Evolutionary conservation across 2,329 filamentous ascomycete species (phyloP).

Genomic region (Byssothecium circinans): DNA sequence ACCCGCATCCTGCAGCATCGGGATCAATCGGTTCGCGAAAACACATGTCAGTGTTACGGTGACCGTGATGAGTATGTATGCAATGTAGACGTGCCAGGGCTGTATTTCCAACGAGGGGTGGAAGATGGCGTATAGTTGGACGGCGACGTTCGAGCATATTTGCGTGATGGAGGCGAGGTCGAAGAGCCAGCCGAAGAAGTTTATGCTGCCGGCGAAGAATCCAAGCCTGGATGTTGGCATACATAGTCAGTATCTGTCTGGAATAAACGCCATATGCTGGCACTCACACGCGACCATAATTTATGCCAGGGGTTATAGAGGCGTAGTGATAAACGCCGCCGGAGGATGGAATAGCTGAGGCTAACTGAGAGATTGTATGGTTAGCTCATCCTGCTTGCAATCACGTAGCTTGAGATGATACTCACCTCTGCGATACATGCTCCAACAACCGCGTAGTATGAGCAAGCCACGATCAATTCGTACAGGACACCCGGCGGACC

Average conservation of each 20-base stretch:
- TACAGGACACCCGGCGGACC: conserved; percentile 22
- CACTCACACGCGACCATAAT: conserved; percentile 12
- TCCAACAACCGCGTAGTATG: conserved; percentile 18
- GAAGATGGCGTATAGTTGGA: conserved; percentile 20
- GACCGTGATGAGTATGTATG: conserved; percentile 49
- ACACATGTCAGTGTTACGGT: conserved; percentile 42
- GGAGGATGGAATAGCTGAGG: conserved; percentile 21
- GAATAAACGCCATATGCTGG: too few relatives aligned
- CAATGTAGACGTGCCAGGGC: conserved; percentile 47
- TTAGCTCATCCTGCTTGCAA: not conserved
- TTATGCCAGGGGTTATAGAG: conserved; percentile 16
- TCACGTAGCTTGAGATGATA: not conserved
- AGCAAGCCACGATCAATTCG: conserved; percentile 19
- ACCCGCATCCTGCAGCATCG: conserved; percentile 55
- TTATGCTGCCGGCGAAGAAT: conserved; percentile 20
- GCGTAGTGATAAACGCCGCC: conserved; percentile 23
- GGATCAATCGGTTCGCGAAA: conserved; percentile 56
- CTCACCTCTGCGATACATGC: conserved; percentile 22
- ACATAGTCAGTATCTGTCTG: too few relatives aligned
- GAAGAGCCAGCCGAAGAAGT: conserved; percentile 22
- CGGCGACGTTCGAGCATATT: conserved; percentile 16
- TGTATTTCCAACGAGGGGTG: conserved; percentile 19
- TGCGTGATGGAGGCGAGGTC: conserved; percentile 20
- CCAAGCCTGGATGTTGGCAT: conserved; percentile 1
- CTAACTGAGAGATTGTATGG: conserved; percentile 10